Conservation (phyloP, 129 eudicot genomes). For the Cynara cardunculus region DNA sequence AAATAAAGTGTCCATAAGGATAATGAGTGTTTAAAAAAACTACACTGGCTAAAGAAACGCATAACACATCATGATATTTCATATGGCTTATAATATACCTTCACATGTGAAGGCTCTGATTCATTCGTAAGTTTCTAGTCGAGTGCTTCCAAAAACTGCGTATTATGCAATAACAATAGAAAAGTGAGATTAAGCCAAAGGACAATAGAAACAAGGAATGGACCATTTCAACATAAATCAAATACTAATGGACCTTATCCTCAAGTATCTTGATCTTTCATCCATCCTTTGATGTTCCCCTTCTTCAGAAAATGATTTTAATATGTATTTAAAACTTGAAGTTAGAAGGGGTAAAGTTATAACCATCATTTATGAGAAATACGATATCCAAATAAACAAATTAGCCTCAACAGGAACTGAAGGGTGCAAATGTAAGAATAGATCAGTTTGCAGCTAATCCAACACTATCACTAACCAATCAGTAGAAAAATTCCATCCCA, state of each 20-base stretch:
- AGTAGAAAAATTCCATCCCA: too few species aligned
- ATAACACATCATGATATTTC: background rate
- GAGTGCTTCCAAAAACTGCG: slow-evolving; percentile 93
- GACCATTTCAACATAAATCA: background rate
- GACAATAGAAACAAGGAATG: background rate
- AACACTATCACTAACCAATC: too few species aligned
- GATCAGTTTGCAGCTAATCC: too few species aligned
- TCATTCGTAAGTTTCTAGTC: slow-evolving; percentile 99
- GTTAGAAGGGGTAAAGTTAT: background rate
- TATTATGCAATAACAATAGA: slow-evolving; percentile 7
- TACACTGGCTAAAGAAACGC: too few species aligned
- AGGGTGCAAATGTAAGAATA: too few species aligned
- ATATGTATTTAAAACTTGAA: slow-evolving; percentile 38
- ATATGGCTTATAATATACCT: slow-evolving; percentile 39
- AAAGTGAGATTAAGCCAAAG: background rate
- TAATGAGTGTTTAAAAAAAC: too few species aligned
- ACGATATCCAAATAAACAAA: too few species aligned
- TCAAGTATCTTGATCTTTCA: slow-evolving; percentile 67
- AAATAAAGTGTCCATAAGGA: too few species aligned
- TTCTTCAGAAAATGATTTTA: slow-evolving; percentile 76
- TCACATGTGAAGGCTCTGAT: slow-evolving; percentile 45
- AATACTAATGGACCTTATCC: slow-evolving; percentile 50
- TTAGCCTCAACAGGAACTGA: too few species aligned
- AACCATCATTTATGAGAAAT: background rate
- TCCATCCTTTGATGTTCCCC: slow-evolving; percentile 88